Evolutionary conservation across 257 asterid genomes (phyloP), one percentile per base, ranked within the genome.

Genomic region (Petrea volubilis): DNA sequence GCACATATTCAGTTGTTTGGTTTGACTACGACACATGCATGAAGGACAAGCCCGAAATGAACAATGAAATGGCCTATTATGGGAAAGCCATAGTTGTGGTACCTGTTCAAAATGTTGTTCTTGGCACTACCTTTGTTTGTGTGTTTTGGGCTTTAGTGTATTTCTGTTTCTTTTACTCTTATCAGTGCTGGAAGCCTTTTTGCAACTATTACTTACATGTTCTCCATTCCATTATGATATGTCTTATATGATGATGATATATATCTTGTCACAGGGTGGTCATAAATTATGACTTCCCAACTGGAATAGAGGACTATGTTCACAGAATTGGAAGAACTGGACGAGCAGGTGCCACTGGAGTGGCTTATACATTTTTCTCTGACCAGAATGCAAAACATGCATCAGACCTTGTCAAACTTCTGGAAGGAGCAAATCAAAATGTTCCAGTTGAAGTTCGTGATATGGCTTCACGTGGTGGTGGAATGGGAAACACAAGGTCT

Each of bases 321-420:
- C 98, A 92, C 82, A 86, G 98, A 76, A 88, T 92, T 17, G 98
- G 98, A 77, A 88, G 98, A 82, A 92, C 98, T 14, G 98, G 98
- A 43, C 83, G 98, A 63, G 98, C 97, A 10, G 98, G 98, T 77
- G 98, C 98, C 27, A 86, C 93, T 24, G 98, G 98, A 52, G 80
- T 72, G 59, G 98, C 98, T 28, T 88, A 88, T 68, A 85, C 96
- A 1, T 92, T 92, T 79, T 81, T 92, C 49, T 57, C 82, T 65
- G 93, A 84, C 72, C 84, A 90, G 77, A 95, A 92, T 74, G 87
- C 88, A 0, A 92, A 76, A 77, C 83, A 90, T 80, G 97, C 96
- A 14, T 70, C 93, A 40, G 96, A 90, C 46, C 92, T 92, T 41
- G 83, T 90, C 75, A 92, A 92, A 75, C 78, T 92, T 68, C 79